Base-by-base conservation (phyloP, 2,329 filamentous ascomycete genomes). In the Rutstroemia sp. region DNA sequence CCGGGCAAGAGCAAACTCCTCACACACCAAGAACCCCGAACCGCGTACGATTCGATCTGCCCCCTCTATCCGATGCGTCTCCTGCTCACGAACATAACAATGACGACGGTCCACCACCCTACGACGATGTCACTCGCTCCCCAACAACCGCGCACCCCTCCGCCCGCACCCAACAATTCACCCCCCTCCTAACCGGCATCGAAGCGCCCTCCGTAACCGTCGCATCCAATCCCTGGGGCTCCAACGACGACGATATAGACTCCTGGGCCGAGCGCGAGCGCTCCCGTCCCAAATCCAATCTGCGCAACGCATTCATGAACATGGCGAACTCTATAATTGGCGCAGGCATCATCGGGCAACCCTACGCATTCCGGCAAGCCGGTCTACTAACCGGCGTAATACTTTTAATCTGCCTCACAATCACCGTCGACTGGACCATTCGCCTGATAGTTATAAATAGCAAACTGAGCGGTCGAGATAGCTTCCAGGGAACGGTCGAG, bases 271-370 rank as follows among this genome's bases (percentile, higher is more conserved):
- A 79, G 64, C 73, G 75, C 37, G 81, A 85, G 68, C 76, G 78
- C 56, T 67, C 50, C 7, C 80, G 92, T 56, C 91, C 92, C 48
- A 92, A 92, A 73, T 95, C 89, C 57, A 87, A 88, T 5, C 79
- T 97, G 73, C 79, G 81, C 60, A 89, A 87, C 69, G 92, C 94
- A 3, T 97, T 99, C 65, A 96, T 97, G 91, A 99, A 99, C 74
- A 99, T 99, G 94, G 92, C 94, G 61, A 99, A 99, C 75, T 95
- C 89, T 66, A 99, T 99, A 70, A 96, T 99, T 64, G 84, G 84
- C 41, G 84, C 84, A 2, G 83, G 84, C 52, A 87, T 87, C 71
- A 86, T 87, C 67, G 83, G 89, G 3, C 94, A 99, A 73, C 92
- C 94, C 12, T 99, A 97, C 73, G 94, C 94, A n/a, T 87, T 99